phyloP scores from a whole-genome alignment of 2,329 filamentous ascomycete genomes.

The Fusarium clavum region DNA sequence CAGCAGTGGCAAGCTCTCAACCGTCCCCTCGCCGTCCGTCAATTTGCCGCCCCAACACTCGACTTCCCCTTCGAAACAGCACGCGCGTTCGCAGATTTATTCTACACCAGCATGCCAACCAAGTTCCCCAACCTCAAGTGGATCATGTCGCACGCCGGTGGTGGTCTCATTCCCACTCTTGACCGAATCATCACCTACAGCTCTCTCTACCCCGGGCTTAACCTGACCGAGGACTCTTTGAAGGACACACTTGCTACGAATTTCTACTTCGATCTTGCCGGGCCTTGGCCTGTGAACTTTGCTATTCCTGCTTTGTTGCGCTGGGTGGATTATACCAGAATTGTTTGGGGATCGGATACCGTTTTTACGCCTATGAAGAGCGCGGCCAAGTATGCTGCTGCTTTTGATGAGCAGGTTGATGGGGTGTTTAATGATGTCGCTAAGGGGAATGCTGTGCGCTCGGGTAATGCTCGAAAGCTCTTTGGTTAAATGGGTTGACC shows the following conservation, averaged over 20 bases:
- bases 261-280: slow-evolving; percentile 21
- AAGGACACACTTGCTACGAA: slow-evolving; percentile 1
- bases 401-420: slow-evolving; percentile 18
- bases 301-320: slow-evolving; percentile 15
- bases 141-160: slow-evolving; percentile 46
- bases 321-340: slow-evolving; percentile 20
- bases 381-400: slow-evolving; percentile 15
- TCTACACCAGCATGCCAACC: slow-evolving; percentile 34
- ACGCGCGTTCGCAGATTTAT: slow-evolving; percentile 36
- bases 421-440: background rate
- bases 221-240: slow-evolving; percentile 15
- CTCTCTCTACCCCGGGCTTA: slow-evolving; percentile 10
- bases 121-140: slow-evolving; percentile 42
- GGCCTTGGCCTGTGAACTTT: slow-evolving; percentile 15
- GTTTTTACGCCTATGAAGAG: slow-evolving; percentile 14
- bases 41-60: slow-evolving; percentile 12
- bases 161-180: slow-evolving; percentile 41
- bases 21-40: slow-evolving; percentile 11
- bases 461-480: slow-evolving; percentile 6
- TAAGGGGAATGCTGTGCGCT: slow-evolving; percentile 13
- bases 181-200: slow-evolving; percentile 35
- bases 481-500: background rate
- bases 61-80: slow-evolving; percentile 31
- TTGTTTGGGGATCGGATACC: slow-evolving; percentile 23
- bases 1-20: slow-evolving; percentile 26